Percentiles rank a stretch among this genome's conserved stretches.
These are phyloP conservation scores for Aphanomyces invadans DNA, from an alignment of 352 stramenopile species.

Conservation along the genomic window DNA sequence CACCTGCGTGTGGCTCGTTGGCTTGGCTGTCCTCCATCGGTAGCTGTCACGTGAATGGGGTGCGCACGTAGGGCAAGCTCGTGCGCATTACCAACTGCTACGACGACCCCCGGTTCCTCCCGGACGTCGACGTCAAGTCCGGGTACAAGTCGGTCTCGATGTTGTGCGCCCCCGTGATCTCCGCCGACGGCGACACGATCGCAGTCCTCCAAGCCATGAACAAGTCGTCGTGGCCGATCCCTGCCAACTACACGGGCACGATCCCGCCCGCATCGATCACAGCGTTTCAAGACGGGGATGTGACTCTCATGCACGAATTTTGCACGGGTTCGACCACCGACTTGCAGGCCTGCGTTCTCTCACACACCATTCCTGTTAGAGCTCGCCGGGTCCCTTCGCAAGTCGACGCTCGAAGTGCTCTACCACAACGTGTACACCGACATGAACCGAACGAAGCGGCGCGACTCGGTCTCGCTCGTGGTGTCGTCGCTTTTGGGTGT, in stretches of 20 bases:
- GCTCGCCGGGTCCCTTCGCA: not conserved
- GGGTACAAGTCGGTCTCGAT: constrained; percentile 77
- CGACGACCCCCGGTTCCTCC: constrained; percentile 81
- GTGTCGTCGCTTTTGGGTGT: constrained; percentile 4
- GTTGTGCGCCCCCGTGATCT: constrained; percentile 64
- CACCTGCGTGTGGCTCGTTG: too few species aligned
- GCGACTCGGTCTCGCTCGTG: constrained; percentile 11
- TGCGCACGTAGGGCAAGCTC: constrained; percentile 10
- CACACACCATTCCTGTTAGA: not conserved
- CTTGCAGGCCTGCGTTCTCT: not conserved
- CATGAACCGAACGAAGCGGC: constrained; percentile 31
- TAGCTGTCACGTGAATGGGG: not conserved
- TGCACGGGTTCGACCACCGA: constrained; percentile 61
- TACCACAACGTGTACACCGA: constrained; percentile 26
- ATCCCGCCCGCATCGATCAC: constrained; percentile 39
- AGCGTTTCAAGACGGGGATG: constrained; percentile 61
- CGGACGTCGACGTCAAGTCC: constrained; percentile 74
- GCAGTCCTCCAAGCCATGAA: constrained; percentile 72
- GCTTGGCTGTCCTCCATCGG: not conserved
- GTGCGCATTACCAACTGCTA: constrained; percentile 69
- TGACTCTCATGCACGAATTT: constrained; percentile 61
- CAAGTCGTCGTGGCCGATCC: constrained; percentile 27
- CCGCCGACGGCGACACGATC: constrained; percentile 56
- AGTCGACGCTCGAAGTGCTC: constrained; percentile 8
- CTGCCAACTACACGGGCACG: constrained; percentile 36